Evolutionary conservation across 2,329 filamentous ascomycete genomes (phyloP).

Genomic region (Dothideomycetes sp.): DNA sequence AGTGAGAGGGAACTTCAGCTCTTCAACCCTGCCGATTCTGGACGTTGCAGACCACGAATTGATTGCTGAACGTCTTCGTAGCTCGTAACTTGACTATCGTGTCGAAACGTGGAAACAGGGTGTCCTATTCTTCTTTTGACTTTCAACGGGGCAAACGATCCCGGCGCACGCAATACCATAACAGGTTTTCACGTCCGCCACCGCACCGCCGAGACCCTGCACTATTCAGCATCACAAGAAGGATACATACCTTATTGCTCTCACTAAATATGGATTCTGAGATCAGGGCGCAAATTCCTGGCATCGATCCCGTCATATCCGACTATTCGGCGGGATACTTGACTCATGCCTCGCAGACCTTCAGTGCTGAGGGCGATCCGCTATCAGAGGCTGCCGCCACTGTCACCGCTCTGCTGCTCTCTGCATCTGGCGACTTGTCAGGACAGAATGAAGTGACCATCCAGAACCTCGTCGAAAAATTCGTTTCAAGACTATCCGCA

Average conservation of each 20-base stretch:
- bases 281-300: constrained; percentile 23
- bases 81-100: too few relatives aligned
- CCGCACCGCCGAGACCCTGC: too few relatives aligned
- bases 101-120: too few relatives aligned
- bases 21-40: too few relatives aligned
- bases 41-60: too few relatives aligned
- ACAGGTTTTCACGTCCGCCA: too few relatives aligned
- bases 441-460: constrained; percentile 64
- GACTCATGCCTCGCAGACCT: constrained; percentile 80
- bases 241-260: constrained; percentile 1
- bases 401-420: constrained; percentile 81
- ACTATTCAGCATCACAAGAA: constrained; percentile 1
- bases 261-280: constrained; percentile 22
- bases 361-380: constrained; percentile 66
- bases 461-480: constrained; percentile 75
- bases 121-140: too few relatives aligned
- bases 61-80: too few relatives aligned
- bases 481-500: constrained; percentile 70
- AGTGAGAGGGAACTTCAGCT: too few relatives aligned
- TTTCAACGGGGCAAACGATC: too few relatives aligned
- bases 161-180: too few relatives aligned
- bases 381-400: constrained; percentile 73
- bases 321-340: constrained; percentile 64
- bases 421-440: constrained; percentile 77
- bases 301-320: constrained; percentile 25